Conservation (phyloP, 306 rosid species). For the Trifolium subterraneum region DNA sequence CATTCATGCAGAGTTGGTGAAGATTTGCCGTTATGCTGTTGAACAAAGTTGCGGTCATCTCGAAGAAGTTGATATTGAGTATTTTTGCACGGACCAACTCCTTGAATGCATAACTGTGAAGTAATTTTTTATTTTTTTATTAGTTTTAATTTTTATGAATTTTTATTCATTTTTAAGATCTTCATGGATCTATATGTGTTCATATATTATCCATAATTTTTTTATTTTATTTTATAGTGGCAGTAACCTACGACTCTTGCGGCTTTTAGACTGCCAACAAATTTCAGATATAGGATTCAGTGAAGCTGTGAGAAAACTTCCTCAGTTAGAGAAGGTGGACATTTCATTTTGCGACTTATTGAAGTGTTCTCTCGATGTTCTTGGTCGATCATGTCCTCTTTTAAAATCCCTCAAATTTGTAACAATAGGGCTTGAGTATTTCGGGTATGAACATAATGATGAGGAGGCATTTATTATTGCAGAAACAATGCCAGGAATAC, state of each 20-base stretch:
- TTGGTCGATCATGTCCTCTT: not conserved
- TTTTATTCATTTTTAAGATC: too few relatives aligned
- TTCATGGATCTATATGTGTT: not conserved
- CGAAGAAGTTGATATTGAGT: not conserved
- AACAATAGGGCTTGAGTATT: too few relatives aligned
- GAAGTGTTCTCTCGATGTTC: not conserved
- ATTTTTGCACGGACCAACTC: not conserved
- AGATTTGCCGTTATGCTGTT: not conserved
- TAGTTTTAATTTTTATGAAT: too few relatives aligned
- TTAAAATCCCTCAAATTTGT: not conserved
- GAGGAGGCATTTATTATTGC: conserved; percentile 9
- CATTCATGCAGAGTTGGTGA: too few relatives aligned
- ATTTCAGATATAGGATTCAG: not conserved
- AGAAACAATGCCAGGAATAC: not conserved
- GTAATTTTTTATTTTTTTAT: not conserved
- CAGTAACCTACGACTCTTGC: not conserved
- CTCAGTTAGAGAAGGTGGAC: not conserved
- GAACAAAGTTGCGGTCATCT: conserved; percentile 1
- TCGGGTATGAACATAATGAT: too few relatives aligned
- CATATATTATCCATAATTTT: not conserved
- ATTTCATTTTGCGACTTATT: not conserved
- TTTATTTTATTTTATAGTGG: not conserved
- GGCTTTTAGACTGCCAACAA: not conserved
- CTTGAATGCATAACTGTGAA: not conserved
- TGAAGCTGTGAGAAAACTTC: not conserved